These are phyloP conservation scores for Lumnitzera racemosa DNA, from an alignment of 345 rosid species.

Conservation along the genomic window DNA sequence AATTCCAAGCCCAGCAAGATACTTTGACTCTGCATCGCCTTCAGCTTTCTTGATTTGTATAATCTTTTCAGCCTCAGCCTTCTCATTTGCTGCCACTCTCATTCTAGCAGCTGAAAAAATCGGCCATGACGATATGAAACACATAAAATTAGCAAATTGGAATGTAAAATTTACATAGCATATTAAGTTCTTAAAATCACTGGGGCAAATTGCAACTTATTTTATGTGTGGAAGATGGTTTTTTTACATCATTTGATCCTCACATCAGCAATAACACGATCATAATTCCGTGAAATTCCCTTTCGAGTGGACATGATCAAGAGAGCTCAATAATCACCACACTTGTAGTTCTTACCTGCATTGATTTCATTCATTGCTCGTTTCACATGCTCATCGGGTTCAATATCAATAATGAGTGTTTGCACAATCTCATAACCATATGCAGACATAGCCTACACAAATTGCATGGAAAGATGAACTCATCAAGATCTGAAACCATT, in stretches of 20 bases:
- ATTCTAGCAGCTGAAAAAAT: slow-evolving; percentile 19
- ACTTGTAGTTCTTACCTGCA: slow-evolving; percentile 13
- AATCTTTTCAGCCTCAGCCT: slow-evolving; percentile 25
- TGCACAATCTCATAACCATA: slow-evolving; percentile 26
- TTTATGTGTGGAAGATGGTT: no score
- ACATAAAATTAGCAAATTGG: neutral
- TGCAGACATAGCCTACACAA: slow-evolving; percentile 19
- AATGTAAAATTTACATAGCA: no score
- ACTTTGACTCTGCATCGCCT: slow-evolving; percentile 24
- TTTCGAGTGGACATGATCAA: no score
- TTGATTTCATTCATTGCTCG: slow-evolving; percentile 26
- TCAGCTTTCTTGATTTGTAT: slow-evolving; percentile 24
- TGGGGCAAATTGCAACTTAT: no score
- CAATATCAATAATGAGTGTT: slow-evolving; percentile 21
- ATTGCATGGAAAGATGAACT: neutral
- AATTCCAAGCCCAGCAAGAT: slow-evolving; percentile 21
- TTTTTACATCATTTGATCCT: no score
- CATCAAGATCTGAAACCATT: neutral
- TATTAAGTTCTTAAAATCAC: no score
- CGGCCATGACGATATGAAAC: neutral
- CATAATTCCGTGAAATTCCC: no score
- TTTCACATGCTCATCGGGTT: slow-evolving; percentile 25
- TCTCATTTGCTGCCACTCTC: slow-evolving; percentile 21
- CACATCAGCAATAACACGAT: no score
- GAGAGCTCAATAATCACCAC: neutral